Base-by-base conservation (phyloP, 2,329 filamentous ascomycete genomes). In the Thielaviopsis musarum region DNA sequence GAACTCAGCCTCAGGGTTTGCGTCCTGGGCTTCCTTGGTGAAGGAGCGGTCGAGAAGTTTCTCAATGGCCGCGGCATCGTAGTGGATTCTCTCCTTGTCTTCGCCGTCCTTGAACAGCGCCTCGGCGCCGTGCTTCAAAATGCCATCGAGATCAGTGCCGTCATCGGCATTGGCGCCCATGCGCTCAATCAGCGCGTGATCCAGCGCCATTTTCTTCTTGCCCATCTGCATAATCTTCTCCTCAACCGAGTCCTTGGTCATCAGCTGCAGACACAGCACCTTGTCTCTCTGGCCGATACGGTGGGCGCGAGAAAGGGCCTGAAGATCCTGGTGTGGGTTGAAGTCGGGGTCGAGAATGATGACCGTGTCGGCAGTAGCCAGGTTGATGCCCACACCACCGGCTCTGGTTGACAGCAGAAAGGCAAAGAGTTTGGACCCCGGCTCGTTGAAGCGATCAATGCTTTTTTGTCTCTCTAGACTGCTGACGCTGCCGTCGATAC, bases 311-410 rank as follows among this genome's bases (percentile, higher is more conserved):
- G 91, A 95, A 30, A 98, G 77, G 0, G 93, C 93, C 70, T 98
- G 93, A 49, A 98, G 87, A 67, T 98, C 94, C 70, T 98, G 93
- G 67, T 98, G 93, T 0, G 93, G 93, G 63, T 98, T 98, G 75
- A 95, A 97, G 68, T 98, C 93, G 0, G 89, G 89, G 66, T 98
- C 91, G 64, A 97, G 82, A 64, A 98, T 96, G 64, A 98, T 96
- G 62, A 98, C 94, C 0, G 93, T 98, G 67, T 98, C 93, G 2
- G 93, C 93, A 7, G 91, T 95, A 0, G 93, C 93, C 59, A 98
- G 77, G 68, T 98, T 98, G 74, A 98, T 98, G 17, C 93, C 94
- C 0, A 98, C 91, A 66, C 94, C 93, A 58, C 93, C 93, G 19
- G 94, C 91, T 63, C 93, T 84, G 3, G 94, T 98, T 0, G 91